Percentiles rank a stretch among this genome's conserved stretches.
Conservation (phyloP, 2,329 filamentous ascomycete genomes). For the Fusarium oligoseptatum region DNA sequence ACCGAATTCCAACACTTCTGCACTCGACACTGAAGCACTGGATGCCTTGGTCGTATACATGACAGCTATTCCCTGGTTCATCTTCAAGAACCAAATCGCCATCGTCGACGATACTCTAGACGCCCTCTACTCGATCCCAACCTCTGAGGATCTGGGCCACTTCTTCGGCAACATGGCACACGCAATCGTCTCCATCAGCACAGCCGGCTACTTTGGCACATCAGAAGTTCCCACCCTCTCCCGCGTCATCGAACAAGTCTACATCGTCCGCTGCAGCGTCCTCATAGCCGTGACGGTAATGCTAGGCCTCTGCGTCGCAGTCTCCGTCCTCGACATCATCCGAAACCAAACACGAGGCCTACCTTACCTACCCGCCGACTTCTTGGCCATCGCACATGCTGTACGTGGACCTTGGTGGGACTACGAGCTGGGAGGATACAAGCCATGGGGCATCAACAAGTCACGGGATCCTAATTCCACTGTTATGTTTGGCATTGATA, state of each 20-base stretch:
- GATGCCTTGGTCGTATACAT: conserved; percentile 33
- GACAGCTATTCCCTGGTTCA: conserved; percentile 42
- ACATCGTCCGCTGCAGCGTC: conserved; percentile 37
- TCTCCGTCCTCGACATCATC: conserved; percentile 36
- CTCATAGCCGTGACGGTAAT: conserved; percentile 29
- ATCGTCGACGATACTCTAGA: conserved; percentile 38
- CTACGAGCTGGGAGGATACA: conserved; percentile 23
- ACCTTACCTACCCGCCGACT: conserved; percentile 35
- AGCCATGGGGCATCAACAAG: conserved; percentile 18
- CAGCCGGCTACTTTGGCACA: conserved; percentile 38
- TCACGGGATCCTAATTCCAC: conserved; percentile 16
- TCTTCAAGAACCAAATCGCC: conserved; percentile 27
- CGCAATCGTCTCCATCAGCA: conserved; percentile 36
- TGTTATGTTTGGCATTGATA: conserved; percentile 41
- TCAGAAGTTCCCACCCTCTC: conserved; percentile 19
- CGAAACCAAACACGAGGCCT: conserved; percentile 28
- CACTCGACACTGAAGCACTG: conserved; percentile 27
- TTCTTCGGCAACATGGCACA: conserved; percentile 42
- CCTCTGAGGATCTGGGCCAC: conserved; percentile 30
- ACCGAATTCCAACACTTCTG: conserved; percentile 16
- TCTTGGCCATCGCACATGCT: conserved; percentile 36
- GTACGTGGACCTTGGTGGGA: conserved; percentile 40
- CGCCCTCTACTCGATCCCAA: conserved; percentile 36
- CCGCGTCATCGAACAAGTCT: conserved; percentile 28
- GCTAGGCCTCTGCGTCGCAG: conserved; percentile 18